Evolutionary conservation across 148 eudicot genomes (phyloP).

Genomic region (Vaccinium myrtillus): DNA sequence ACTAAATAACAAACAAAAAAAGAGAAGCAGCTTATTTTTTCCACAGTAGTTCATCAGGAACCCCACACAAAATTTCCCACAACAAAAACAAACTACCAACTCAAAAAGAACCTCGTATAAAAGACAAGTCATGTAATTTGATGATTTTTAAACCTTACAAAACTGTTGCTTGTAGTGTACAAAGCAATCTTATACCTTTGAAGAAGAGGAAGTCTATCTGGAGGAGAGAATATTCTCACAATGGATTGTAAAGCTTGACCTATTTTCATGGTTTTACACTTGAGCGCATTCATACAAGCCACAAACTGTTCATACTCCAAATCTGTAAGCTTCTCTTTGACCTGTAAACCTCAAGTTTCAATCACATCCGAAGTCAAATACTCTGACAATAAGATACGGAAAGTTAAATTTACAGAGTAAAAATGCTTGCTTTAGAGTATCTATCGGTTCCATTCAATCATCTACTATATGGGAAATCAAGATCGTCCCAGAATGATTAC

Average conservation of each 20-base stretch:
- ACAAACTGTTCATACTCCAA: conserved; percentile 76
- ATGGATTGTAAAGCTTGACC: conserved; percentile 76
- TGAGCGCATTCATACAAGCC: conserved; percentile 79
- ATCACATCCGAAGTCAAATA: neutral
- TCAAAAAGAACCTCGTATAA: neutral
- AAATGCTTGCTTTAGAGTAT: neutral
- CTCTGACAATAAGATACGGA: neutral
- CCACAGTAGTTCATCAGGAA: conserved; percentile 2
- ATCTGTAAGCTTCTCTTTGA: conserved; percentile 68
- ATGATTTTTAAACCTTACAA: neutral
- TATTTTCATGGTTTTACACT: conserved; percentile 74
- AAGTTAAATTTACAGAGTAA: neutral
- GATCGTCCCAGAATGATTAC: neutral
- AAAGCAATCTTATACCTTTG: conserved; percentile 48
- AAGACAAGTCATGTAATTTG: neutral
- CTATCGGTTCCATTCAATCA: neutral
- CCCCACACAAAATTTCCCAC: neutral
- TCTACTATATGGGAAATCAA: neutral
- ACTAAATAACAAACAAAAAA: neutral
- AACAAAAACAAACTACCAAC: neutral
- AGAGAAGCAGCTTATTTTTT: neutral
- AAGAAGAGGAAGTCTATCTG: conserved; percentile 76
- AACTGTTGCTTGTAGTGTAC: neutral
- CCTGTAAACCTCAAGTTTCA: conserved; percentile 44
- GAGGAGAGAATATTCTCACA: conserved; percentile 62